phyloP scores from a whole-genome alignment of 2,329 filamentous ascomycete genomes.

The Macrophomina phaseolina region DNA sequence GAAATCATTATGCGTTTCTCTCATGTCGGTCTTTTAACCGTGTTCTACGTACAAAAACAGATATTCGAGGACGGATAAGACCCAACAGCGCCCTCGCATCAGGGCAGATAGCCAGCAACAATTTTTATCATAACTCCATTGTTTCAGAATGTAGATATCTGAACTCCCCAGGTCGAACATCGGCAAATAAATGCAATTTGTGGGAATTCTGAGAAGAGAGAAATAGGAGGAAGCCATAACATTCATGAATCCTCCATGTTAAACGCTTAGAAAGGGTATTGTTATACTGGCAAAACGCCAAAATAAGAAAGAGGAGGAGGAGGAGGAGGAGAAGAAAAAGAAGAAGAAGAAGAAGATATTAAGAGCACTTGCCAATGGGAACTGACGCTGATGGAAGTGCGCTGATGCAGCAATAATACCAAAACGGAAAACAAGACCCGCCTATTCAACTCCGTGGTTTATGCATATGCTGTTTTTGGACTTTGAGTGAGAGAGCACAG shows the following conservation, averaged over 20 bases:
- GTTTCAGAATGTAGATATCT: neutral
- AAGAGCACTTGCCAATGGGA: neutral
- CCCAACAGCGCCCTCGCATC: neutral
- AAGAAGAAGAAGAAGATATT: neutral
- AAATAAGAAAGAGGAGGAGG: no score
- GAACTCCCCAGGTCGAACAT: neutral
- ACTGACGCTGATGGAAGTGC: neutral
- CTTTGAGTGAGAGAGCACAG: neutral
- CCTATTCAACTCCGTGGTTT: neutral
- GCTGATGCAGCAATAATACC: neutral
- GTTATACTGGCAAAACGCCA: neutral
- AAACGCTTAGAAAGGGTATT: neutral
- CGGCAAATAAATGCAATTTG: neutral
- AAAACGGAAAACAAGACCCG: neutral
- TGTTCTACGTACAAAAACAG: neutral
- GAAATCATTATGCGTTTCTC: neutral
- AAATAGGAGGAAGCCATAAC: neutral
- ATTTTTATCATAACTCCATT: neutral
- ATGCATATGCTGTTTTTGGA: slow-evolving; percentile 3
- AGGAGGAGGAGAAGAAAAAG: neutral
- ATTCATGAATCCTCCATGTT: neutral
- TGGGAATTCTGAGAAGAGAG: neutral
- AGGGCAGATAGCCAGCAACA: neutral
- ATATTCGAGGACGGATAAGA: neutral
- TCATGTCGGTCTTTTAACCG: neutral